Percentiles rank a stretch among this genome's conserved stretches.
These are phyloP conservation scores for Elongisporangium senticosum DNA, from an alignment of 352 stramenopile genomes.

Conservation along the genomic window DNA sequence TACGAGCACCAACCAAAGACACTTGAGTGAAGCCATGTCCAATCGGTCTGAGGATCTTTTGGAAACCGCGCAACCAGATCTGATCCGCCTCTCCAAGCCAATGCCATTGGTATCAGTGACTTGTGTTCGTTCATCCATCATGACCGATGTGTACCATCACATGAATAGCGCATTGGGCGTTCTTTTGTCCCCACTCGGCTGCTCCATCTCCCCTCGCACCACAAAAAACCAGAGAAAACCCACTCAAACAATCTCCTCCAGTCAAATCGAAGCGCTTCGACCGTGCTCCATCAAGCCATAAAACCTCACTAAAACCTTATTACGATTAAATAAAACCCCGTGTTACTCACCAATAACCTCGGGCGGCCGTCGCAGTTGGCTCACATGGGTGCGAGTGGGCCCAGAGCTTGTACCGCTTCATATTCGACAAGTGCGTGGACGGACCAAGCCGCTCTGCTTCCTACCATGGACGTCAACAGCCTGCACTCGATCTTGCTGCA, in stretches of 20 bases:
- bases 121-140: too few relatives aligned
- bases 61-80: not conserved
- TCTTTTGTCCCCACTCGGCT: not conserved
- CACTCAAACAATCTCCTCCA: conserved; percentile 12
- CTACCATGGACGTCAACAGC: conserved; percentile 84
- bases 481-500: conserved; percentile 88
- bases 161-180: not conserved
- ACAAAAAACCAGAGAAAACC: not conserved
- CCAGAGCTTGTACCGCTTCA: not conserved
- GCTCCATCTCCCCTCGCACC: conserved; percentile 1
- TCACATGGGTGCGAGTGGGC: not conserved
- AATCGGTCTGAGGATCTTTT: not conserved
- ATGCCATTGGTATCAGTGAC: too few relatives aligned
- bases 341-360: not conserved
- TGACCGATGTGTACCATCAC: too few relatives aligned
- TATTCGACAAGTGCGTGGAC: not conserved
- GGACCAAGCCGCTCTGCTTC: not conserved
- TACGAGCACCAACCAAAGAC: not conserved
- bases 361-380: not conserved
- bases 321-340: not conserved
- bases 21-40: not conserved
- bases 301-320: not conserved
- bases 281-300: not conserved
- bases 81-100: not conserved
- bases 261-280: conserved; percentile 14